phyloP scores from a whole-genome alignment of 2,329 filamentous ascomycete genomes.

The Emmonsiellopsis sp. region DNA sequence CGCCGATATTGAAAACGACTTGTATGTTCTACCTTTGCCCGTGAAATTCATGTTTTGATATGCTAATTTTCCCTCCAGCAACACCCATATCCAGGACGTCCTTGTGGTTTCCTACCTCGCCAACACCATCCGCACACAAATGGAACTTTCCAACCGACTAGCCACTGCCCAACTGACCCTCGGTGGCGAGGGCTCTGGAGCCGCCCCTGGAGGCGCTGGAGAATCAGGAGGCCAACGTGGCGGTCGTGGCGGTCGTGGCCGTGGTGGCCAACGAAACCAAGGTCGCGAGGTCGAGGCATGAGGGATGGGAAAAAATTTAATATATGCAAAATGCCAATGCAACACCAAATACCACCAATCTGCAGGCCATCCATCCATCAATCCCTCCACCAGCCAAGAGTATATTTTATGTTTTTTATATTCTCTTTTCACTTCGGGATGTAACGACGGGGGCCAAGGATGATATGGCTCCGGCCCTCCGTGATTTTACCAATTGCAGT shows the following conservation, averaged over 20 bases:
- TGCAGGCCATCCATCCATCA: background rate
- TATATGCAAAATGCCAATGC: background rate
- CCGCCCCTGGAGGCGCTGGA: constrained; percentile 10
- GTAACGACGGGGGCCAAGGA: background rate
- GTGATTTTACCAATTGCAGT: constrained; percentile 1
- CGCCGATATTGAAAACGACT: constrained; percentile 86
- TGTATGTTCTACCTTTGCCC: constrained; percentile 42
- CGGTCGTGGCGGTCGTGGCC: constrained; percentile 33
- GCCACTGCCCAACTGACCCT: constrained; percentile 64
- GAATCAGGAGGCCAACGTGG: constrained; percentile 28
- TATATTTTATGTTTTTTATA: background rate
- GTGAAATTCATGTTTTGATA: constrained; percentile 3
- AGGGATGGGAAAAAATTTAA: background rate
- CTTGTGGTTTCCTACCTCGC: constrained; percentile 96
- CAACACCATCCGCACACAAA: constrained; percentile 98
- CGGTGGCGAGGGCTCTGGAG: constrained; percentile 38
- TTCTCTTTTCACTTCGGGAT: background rate
- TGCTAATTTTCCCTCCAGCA: constrained; percentile 44
- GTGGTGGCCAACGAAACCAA: constrained; percentile 29
- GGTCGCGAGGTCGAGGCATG: constrained; percentile 1
- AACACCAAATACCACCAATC: background rate
- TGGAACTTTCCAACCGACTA: constrained; percentile 91
- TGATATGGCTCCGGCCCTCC: background rate
- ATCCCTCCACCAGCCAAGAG: background rate
- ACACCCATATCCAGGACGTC: constrained; percentile 99